A percentile compares a stretch with the other conserved stretches of the same genome.
Evolutionary conservation across 495 filamentous ascomycete species (phyloP).

Genomic region (Lindgomyces ingoldianus): DNA sequence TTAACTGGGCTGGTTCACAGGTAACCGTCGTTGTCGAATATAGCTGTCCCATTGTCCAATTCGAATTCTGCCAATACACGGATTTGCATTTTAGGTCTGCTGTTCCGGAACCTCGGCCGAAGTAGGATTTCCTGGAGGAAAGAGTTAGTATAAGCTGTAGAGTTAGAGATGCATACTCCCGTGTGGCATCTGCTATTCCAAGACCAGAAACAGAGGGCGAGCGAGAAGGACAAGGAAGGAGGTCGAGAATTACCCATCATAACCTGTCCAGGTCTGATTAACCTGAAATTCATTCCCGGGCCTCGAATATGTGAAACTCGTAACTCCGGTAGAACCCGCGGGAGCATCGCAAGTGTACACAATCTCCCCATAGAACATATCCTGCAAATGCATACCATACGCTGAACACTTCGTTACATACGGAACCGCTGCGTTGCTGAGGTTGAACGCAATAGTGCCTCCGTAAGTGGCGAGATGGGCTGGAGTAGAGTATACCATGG

Average conservation of each 20-base stretch:
- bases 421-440: neutral
- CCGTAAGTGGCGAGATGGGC: conserved; percentile 16
- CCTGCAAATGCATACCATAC: neutral
- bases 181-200: neutral
- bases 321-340: neutral
- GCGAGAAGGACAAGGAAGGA: neutral
- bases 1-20: neutral
- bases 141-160: too few relatives aligned
- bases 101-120: neutral
- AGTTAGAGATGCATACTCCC: neutral
- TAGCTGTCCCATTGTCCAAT: conserved; percentile 24
- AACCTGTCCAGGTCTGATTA: conserved; percentile 18
- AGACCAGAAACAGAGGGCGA: neutral
- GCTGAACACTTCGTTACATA: conserved; percentile 1
- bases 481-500: conserved; percentile 12
- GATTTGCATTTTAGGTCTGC: conserved; percentile 3
- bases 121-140: neutral
- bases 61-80: conserved; percentile 7
- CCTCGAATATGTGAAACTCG: conserved; percentile 12
- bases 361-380: conserved; percentile 19
- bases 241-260: conserved; percentile 4
- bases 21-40: neutral
- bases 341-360: conserved; percentile 4
- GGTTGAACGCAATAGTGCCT: conserved; percentile 13
- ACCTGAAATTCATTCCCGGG: conserved; percentile 5